Conservation (phyloP, 495 filamentous ascomycete genomes). For the Penicillium crystallinum region DNA sequence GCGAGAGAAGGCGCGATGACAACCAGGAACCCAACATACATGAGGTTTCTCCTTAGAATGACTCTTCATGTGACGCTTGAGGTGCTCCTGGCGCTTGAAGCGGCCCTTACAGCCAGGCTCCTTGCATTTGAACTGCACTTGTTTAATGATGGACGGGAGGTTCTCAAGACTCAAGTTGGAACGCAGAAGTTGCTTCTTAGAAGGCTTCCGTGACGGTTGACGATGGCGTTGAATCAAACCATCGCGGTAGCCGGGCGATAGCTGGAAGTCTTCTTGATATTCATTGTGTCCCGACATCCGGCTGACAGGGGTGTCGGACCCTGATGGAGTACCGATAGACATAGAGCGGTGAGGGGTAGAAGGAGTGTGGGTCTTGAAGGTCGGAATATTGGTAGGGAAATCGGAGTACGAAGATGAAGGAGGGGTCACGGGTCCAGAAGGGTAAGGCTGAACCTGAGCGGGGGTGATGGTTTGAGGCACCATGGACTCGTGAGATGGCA, state of each 20-base stretch:
- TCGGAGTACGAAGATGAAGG: constrained; percentile 40
- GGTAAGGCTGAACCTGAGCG: constrained; percentile 24
- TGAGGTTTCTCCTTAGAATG: constrained; percentile 53
- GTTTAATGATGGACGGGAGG: constrained; percentile 37
- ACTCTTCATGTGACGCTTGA: constrained; percentile 59
- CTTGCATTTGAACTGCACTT: constrained; percentile 47
- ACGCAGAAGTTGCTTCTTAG: constrained; percentile 35
- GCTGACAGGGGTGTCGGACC: constrained; percentile 37
- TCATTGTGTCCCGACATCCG: constrained; percentile 35
- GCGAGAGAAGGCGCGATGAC: constrained; percentile 41
- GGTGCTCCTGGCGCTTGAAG: constrained; percentile 59
- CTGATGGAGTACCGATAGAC: constrained; percentile 37
- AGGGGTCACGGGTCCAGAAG: constrained; percentile 34
- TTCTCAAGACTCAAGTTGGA: constrained; percentile 40
- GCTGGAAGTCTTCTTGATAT: constrained; percentile 36
- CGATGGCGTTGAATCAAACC: constrained; percentile 32
- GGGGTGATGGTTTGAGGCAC: constrained; percentile 40
- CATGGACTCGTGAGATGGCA: constrained; percentile 34
- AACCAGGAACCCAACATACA: constrained; percentile 45
- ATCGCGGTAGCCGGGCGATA: constrained; percentile 36
- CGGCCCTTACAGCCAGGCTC: constrained; percentile 43
- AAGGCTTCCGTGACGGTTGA: constrained; percentile 30
- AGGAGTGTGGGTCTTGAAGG: constrained; percentile 38
- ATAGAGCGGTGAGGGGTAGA: constrained; percentile 38
- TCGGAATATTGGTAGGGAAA: constrained; percentile 33